Evolutionary conservation across 768 basidiomycete genomes (phyloP), one percentile per base, ranked within the genome.

Genomic region (Hericium rajendrae): DNA sequence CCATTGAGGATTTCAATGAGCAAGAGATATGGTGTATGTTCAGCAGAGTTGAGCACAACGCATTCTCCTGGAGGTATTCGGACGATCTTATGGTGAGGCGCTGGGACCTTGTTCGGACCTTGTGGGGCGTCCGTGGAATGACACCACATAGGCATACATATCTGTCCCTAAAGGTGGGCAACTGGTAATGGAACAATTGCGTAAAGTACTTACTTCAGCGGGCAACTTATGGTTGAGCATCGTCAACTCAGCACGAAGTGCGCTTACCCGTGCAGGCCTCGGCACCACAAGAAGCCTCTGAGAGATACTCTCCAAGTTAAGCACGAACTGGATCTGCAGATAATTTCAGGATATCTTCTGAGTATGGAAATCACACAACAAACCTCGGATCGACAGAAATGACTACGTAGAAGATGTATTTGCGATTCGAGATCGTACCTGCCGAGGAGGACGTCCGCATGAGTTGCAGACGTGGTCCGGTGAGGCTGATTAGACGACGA

Each of bases 1-100:
- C 84, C 85, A 59, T 84, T 81, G 32, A 98, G 76, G 48, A 98
- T 86, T 71, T 99, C 97, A 57, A 98, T 82, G 59, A 94, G 78
- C 22, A 99, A 80, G 18, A 99, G 78, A 68, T 91, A 99, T 4
- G 97, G 97, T 0, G 93, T 94, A 38, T 90, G 82, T 71, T 99
- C 94, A 3, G 97, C 97, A 18, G 95, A 98, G 68, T 99, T 99
- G 26, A 99, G 79, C 10, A 98, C 97, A 48, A 98, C 97, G 57
- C 91, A 89, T 74, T 99, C 97, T 13, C 94, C 92, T 2, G 97
- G 95, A 11, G 95, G 94, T 66, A 99, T 95, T 61, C 97, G 85
- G 53, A 98, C 94, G 53, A 99, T 91, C 46, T 92, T 86, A 68
- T 97, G 94, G 68, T 98, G 95, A 5, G 88, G 83, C 65, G 82